Base-by-base conservation (phyloP, 106 monocot genomes). In the Dendrobium huoshanense region DNA sequence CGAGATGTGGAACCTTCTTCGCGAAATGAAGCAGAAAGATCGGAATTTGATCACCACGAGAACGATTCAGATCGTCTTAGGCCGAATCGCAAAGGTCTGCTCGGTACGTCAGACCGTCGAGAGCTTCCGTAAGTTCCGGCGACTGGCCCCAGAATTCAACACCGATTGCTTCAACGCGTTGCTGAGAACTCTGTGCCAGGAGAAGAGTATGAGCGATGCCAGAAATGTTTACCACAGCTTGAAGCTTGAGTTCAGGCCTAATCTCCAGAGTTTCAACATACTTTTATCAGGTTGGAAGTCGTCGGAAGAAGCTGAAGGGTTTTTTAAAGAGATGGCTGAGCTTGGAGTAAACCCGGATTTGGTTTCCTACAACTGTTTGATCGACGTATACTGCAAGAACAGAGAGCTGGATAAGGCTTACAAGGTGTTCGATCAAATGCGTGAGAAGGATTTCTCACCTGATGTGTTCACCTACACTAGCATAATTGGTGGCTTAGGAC, bases 321-420 rank as follows among this genome's bases (percentile, higher is more conserved):
- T 96, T 80, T 89, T 90, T 33, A 54, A 70, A 13, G 96, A 97
- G 85, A 90, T 97, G 92, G 29, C 20, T 42, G 87, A 92, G 24
- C 68, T 92, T 19, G 79, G 82, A 0, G 79, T 97, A 55, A 78
- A 79, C 29, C 96, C 96, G 0, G 94, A 94, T 78, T 41, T 97
- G 47, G 92, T 94, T 2, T 82, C 92, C 2, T 97, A 94, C 82
- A 94, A 97, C 59, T 92, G 89, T 67, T 55, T 97, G 86, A 85
- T 94, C 4, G 94, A 97, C 77, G 89, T 92, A 0, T 88, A 89
- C 77, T 96, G 96, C 77, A 96, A 96, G 85, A 90, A 92, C 47
- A 43, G 83, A 0, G 82, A 87, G 17, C 58, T 93, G 67, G 85
- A 78, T 2, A 90, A 86, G 77, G 96, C 93, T 1, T 80, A 51